Percentiles rank a stretch among this genome's conserved stretches.
These are phyloP conservation scores for Scenedesmus sp. DNA, from an alignment of 163 green algal genomes.

Conservation along the genomic window DNA sequence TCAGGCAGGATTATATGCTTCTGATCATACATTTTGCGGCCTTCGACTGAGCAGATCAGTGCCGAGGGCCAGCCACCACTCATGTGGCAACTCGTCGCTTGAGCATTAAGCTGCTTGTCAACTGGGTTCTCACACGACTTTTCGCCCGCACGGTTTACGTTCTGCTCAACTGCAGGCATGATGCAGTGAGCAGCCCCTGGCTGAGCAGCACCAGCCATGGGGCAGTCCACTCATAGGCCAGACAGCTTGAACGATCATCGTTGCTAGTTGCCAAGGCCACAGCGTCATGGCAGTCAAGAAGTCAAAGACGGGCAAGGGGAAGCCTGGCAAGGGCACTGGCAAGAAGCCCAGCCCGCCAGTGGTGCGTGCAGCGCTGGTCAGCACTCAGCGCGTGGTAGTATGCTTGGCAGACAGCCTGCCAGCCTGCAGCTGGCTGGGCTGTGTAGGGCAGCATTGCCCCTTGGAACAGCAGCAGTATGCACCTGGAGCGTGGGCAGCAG, in stretches of 20 bases:
- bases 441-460: background rate
- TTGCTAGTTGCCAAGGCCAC: background rate
- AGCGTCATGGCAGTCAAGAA: conserved; percentile 46
- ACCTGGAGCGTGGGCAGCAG: background rate
- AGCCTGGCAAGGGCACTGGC: conserved; percentile 45
- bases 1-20: background rate
- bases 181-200: conserved; percentile 12
- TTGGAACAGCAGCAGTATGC: background rate
- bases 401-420: background rate
- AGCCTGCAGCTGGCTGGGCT: background rate
- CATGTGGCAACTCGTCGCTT: conserved; percentile 6
- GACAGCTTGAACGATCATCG: conserved; percentile 9
- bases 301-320: conserved; percentile 50
- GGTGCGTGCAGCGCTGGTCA: background rate
- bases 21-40: background rate
- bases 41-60: background rate
- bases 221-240: conserved; percentile 6
- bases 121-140: background rate
- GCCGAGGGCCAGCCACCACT: background rate
- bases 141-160: background rate
- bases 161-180: background rate
- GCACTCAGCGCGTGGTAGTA: background rate
- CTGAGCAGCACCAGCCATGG: conserved; percentile 15
- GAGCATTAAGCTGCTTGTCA: background rate
- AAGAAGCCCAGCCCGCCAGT: conserved; percentile 41